phyloP scores from a whole-genome alignment of 139 green algal species.

The Pedinophyceae sp. region DNA sequence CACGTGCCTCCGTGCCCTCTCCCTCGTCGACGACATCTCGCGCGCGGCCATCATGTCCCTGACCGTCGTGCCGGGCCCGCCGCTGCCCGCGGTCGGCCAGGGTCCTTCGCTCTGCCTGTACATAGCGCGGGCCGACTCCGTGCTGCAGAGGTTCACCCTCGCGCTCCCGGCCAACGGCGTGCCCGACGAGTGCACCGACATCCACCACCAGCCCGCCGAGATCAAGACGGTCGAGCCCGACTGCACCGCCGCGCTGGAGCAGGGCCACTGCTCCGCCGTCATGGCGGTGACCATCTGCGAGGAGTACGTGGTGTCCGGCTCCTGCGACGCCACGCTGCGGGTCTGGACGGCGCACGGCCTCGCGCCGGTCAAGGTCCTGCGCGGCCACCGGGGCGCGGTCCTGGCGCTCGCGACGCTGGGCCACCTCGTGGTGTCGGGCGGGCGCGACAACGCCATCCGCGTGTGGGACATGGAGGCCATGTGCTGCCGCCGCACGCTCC shows the following conservation, averaged over 20 bases:
- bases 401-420: slow-evolving; percentile 51
- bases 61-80: slow-evolving; percentile 9
- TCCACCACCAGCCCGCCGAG: slow-evolving; percentile 15
- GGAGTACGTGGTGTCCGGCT: slow-evolving; percentile 21
- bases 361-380: slow-evolving; percentile 36
- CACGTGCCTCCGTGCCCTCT: slow-evolving; percentile 7
- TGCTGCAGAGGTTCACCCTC: background rate
- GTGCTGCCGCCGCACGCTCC: slow-evolving; percentile 62
- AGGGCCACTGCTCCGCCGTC: slow-evolving; percentile 36
- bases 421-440: slow-evolving; percentile 51
- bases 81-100: slow-evolving; percentile 23
- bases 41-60: background rate
- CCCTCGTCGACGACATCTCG: background rate
- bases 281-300: slow-evolving; percentile 38
- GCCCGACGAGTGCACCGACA: slow-evolving; percentile 12
- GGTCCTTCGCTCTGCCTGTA: slow-evolving; percentile 6
- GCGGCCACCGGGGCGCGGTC: slow-evolving; percentile 52
- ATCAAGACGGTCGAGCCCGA: background rate
- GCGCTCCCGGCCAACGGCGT: slow-evolving; percentile 11
- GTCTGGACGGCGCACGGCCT: slow-evolving; percentile 46
- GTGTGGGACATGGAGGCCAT: slow-evolving; percentile 76
- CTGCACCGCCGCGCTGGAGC: background rate
- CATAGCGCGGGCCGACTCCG: no score
- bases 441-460: slow-evolving; percentile 71
- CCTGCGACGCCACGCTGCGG: slow-evolving; percentile 40